phyloP scores from a whole-genome alignment of 1,139 yeast genomes.

The Debaryomyces robertsiae region DNA sequence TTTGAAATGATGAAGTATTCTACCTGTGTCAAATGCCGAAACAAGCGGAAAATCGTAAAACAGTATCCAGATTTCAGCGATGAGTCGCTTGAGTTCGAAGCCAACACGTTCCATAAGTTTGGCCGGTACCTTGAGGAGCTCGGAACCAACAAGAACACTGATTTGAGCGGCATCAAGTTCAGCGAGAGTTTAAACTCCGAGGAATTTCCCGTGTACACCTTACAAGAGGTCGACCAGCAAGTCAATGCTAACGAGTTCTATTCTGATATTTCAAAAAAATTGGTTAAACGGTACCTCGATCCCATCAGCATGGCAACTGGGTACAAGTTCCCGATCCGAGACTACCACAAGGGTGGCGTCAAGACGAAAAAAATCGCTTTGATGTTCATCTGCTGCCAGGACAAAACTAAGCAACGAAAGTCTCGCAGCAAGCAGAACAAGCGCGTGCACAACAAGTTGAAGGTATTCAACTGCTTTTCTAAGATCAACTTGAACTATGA shows the following conservation, averaged over 20 bases:
- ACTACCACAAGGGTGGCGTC: slow-evolving; percentile 43
- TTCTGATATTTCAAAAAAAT: slow-evolving; percentile 29
- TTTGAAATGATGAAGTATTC: slow-evolving; percentile 35
- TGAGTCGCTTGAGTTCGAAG: slow-evolving; percentile 3
- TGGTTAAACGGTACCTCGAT: slow-evolving; percentile 32
- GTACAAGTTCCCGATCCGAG: slow-evolving; percentile 42
- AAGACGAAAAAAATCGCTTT: slow-evolving; percentile 40
- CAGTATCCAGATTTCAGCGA: slow-evolving; percentile 1
- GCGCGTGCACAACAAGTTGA: slow-evolving; percentile 34
- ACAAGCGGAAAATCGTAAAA: slow-evolving; percentile 33
- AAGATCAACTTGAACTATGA: slow-evolving; percentile 37
- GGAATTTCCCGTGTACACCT: slow-evolving; percentile 25
- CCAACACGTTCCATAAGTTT: slow-evolving; percentile 10
- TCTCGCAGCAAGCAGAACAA: slow-evolving; percentile 39
- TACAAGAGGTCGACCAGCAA: slow-evolving; percentile 18
- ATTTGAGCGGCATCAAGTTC: slow-evolving; percentile 32
- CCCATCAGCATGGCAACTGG: slow-evolving; percentile 41
- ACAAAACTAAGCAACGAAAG: slow-evolving; percentile 37
- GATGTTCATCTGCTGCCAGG: slow-evolving; percentile 46
- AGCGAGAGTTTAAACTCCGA: slow-evolving; percentile 18
- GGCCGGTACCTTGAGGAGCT: slow-evolving; percentile 21
- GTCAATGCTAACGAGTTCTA: slow-evolving; percentile 26
- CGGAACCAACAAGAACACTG: slow-evolving; percentile 31
- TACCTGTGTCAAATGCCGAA: slow-evolving; percentile 40
- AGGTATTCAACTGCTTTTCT: slow-evolving; percentile 40